A percentile compares a stretch with the other conserved stretches of the same genome.
Evolutionary conservation across 192 early-diverging fungal species (phyloP).

Genomic region (Geranomyces variabilis): DNA sequence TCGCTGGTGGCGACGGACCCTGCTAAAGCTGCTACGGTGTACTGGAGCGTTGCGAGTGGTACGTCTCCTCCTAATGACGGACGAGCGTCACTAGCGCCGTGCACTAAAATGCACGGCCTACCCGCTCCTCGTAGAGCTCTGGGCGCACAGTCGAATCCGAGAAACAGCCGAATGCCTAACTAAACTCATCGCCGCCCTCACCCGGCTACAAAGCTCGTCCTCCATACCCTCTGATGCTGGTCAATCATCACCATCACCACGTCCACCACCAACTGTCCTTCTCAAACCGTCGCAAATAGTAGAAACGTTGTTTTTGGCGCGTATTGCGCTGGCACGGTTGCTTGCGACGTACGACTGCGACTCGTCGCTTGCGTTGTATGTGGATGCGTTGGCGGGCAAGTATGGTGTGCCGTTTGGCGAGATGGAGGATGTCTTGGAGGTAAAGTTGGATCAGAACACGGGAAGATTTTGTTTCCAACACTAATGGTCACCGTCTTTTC

Average conservation of each 20-base stretch:
- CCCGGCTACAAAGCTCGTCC: not conserved
- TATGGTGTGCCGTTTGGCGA: not conserved
- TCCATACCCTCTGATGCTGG: not conserved
- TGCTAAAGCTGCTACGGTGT: constrained; percentile 12
- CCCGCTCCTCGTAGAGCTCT: not conserved
- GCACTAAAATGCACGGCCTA: too few species aligned
- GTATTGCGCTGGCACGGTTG: constrained; percentile 19
- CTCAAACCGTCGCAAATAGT: constrained; percentile 18
- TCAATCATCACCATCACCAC: not conserved
- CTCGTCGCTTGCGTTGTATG: constrained; percentile 4
- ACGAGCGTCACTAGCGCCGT: too few species aligned
- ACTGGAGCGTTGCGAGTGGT: constrained; percentile 13
- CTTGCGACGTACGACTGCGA: constrained; percentile 14
- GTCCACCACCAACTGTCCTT: not conserved
- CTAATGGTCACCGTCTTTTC: not conserved
- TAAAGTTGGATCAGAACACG: not conserved
- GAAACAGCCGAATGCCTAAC: constrained; percentile 13
- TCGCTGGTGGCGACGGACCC: constrained; percentile 14
- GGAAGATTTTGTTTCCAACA: not conserved
- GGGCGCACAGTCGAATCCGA: not conserved
- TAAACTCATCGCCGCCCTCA: constrained; percentile 9
- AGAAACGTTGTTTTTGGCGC: constrained; percentile 18
- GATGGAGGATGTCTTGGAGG: not conserved
- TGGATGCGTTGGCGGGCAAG: constrained; percentile 14
- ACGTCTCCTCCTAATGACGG: not conserved